Evolutionary conservation across 768 basidiomycete species (phyloP), one percentile per base, ranked within the genome.

Genomic region (Pleurotus citrinopileatus): DNA sequence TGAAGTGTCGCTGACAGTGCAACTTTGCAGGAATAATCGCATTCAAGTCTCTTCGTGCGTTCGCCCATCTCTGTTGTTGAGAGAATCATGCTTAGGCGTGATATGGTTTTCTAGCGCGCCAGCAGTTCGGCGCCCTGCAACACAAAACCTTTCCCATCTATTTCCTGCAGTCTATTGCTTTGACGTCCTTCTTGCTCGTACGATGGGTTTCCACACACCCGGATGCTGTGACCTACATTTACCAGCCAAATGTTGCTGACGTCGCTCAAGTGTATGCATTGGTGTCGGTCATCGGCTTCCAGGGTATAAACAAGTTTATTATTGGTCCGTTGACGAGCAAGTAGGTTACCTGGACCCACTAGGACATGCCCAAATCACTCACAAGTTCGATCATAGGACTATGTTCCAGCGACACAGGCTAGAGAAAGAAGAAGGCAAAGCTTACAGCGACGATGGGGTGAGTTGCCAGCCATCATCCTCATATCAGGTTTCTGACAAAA

Each of bases 91-190:
- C 28, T 43, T 54, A 29, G 40, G 32, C 19, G 19, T 55, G 37
- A 48, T 56, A 10, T 44, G 23, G 32, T 26, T 29, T 40, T 43
- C n/a, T 54, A 87, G 84, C 89, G 15, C 81, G 88, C 43, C 79
- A 84, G 45, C 83, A 87, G 55, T 93, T 93, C 56, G 80, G 84
- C 8, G 72, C 77, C 37, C 77, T 94, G 28, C 91, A 93, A 63
- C 83, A 89, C 63, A 81, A 78, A 61, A 81, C 78, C 0, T 89
- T 89, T 69, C 88, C 91, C 1, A 66, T 87, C 57, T 92, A 89
- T 69, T 93, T 93, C 61, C 64, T 76, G 15, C 64, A 81, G 37
- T 85, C 83, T 10, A 78, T 87, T 32, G 59, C 67, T 20, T 67
- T 87, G 28, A 78, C 84, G 23, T 71, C 79, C 0, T 68, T 70